Conservation (phyloP, 164 flowering plant species). For the Nymphaea colorata region DNA sequence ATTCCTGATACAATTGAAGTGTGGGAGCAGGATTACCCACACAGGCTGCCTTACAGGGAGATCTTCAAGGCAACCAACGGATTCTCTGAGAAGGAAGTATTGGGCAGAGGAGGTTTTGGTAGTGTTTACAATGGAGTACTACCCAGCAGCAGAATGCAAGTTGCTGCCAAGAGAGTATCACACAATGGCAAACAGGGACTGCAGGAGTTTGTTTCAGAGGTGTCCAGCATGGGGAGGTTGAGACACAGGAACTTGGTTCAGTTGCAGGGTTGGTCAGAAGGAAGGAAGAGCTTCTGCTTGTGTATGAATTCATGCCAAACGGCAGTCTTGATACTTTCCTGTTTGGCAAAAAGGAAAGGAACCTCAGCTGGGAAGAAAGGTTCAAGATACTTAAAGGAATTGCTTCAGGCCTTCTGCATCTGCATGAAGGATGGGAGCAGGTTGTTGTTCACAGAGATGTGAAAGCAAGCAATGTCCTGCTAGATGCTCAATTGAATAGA, state of each 20-base stretch:
- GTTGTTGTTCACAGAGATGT: too few relatives aligned
- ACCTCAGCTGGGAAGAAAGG: conserved; percentile 55
- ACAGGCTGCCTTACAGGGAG: conserved; percentile 46
- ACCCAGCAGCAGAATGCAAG: conserved; percentile 18
- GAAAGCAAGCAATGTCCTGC: too few relatives aligned
- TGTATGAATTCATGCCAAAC: conserved; percentile 70
- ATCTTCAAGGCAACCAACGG: conserved; percentile 57
- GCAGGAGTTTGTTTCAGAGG: conserved; percentile 54
- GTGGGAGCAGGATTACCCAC: conserved; percentile 67
- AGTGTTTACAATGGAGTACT: conserved; percentile 54
- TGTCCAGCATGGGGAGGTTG: conserved; percentile 52
- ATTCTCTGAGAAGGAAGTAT: conserved; percentile 41
- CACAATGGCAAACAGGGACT: conserved; percentile 53
- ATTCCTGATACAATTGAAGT: conserved; percentile 19
- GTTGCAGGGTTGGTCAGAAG: conserved; percentile 62
- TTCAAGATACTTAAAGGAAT: conserved; percentile 1
- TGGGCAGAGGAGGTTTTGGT: conserved; percentile 79
- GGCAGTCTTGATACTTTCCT: conserved; percentile 71
- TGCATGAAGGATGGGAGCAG: too few relatives aligned
- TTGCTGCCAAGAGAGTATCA: conserved; percentile 65
- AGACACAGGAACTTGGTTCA: conserved; percentile 67
- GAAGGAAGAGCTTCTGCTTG: conserved; percentile 43
- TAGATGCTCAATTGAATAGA: too few relatives aligned
- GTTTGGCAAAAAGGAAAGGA: conserved; percentile 24
- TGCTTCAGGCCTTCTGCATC: too few relatives aligned